Base-by-base conservation (phyloP, 441 rosid species). In the Gossypium gossypioides region DNA sequence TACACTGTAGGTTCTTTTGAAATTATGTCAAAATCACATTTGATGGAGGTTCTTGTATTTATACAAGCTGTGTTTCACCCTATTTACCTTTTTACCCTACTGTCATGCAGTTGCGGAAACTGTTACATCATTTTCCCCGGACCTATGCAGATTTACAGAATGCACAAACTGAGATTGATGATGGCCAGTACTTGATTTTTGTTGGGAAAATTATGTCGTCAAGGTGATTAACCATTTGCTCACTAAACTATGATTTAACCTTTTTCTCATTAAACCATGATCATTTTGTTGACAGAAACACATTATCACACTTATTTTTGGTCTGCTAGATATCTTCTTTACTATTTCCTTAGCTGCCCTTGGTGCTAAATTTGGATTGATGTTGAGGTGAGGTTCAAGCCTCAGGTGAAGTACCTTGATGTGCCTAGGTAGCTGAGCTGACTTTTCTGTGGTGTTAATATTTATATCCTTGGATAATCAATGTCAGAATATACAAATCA, bases 91-190 rank as follows among this genome's bases (percentile, higher is more conserved):
- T 44, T 56, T 74, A 2, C 34, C 63, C 48, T 71, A 64, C 54
- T 69, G 60, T 61, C 69, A 48, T 81, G 83, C 87, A 90, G 97
- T 56, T 90, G 66, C 82, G 92, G 79, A 90, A 93, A 79, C 75
- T 93, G 78, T 75, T 89, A 74, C 92, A 89, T 84, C 97, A 91
- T 87, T 96, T 92, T 82, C 99, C 98, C 76, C 86, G 92, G 77
- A 88, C 96, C 78, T 93, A 93, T 83, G 99, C 89, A 54, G 98
- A 93, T 84, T 83, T 90, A 73, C 96, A 83, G 83, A 96, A 93
- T 76, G 92, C 94, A 18, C 93, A 84, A 37, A 80, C 79, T 82
- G 94, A 89, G 75, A 82, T 93, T 61, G 86, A 84, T 69, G 97
- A 91, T 84, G 97, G 98, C 52, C 94, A 93, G 77, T 88, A 96